Evolutionary conservation across 768 basidiomycete species (phyloP).

Genomic region (Phylloporus sp.): DNA sequence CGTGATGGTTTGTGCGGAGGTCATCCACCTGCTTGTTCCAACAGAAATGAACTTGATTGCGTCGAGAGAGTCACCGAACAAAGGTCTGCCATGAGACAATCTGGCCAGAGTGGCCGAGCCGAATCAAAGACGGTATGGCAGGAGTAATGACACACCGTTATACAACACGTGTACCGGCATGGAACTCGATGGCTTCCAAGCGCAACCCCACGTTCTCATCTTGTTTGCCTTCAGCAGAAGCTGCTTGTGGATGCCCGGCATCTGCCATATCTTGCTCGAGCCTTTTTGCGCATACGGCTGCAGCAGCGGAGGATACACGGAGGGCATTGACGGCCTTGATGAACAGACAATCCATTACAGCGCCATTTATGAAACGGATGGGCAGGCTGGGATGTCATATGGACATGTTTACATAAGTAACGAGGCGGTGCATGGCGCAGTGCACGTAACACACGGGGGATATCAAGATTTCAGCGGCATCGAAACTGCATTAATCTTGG

Average conservation of each 20-base stretch:
- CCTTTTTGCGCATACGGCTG: constrained; percentile 59
- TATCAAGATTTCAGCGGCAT: too few relatives aligned
- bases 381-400: constrained; percentile 74
- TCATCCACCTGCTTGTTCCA: constrained; percentile 98
- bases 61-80: constrained; percentile 82
- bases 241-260: constrained; percentile 50
- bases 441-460: too few relatives aligned
- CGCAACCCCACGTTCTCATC: constrained; percentile 67
- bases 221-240: constrained; percentile 41
- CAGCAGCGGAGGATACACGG: constrained; percentile 71
- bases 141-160: constrained; percentile 56
- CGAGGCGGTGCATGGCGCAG: too few relatives aligned
- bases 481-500: too few relatives aligned
- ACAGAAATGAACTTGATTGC: constrained; percentile 89
- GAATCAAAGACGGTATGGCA: not conserved
- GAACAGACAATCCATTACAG: constrained; percentile 81
- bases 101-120: constrained; percentile 35
- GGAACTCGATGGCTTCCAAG: constrained; percentile 78
- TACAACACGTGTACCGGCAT: constrained; percentile 81
- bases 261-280: constrained; percentile 77
- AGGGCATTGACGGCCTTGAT: constrained; percentile 77
- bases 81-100: constrained; percentile 66
- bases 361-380: constrained; percentile 54
- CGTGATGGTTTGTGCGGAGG: constrained; percentile 89
- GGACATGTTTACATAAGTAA: too few relatives aligned